Evolutionary conservation across 345 rosid species (phyloP).

Genomic region (Citrus sp.): DNA sequence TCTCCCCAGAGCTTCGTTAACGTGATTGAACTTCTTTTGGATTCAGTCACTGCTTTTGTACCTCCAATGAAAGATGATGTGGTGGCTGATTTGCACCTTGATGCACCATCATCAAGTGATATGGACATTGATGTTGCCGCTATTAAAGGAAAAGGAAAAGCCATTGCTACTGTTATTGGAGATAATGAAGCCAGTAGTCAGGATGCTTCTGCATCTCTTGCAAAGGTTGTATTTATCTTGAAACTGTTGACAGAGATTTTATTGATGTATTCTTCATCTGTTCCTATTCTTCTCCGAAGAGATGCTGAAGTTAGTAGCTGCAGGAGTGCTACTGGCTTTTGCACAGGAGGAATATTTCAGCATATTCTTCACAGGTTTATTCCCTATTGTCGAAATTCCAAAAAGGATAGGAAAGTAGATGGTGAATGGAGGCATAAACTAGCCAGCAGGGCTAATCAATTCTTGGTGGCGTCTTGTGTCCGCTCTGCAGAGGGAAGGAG

Average conservation of each 20-base stretch:
- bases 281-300: conserved; percentile 74
- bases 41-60: conserved; percentile 54
- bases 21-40: conserved; percentile 90
- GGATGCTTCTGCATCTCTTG: conserved; percentile 72
- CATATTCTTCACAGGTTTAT: conserved; percentile 76
- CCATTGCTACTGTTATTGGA: conserved; percentile 56
- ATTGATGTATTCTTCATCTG: conserved; percentile 78
- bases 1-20: conserved; percentile 73
- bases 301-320: conserved; percentile 68
- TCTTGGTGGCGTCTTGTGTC: conserved; percentile 85
- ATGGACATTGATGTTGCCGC: conserved; percentile 93
- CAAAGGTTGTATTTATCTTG: conserved; percentile 80
- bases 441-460: conserved; percentile 72
- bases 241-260: conserved; percentile 89
- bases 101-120: conserved; percentile 48
- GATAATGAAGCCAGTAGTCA: conserved; percentile 47
- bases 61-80: conserved; percentile 62
- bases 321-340: conserved; percentile 37
- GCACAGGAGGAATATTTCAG: conserved; percentile 64
- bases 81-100: conserved; percentile 26
- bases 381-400: conserved; percentile 53
- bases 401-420: conserved; percentile 69
- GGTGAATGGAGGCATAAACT: conserved; percentile 93
- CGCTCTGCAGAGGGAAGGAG: conserved; percentile 88
- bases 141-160: conserved; percentile 84